Percentiles rank a stretch among this genome's conserved stretches.
Conservation (phyloP, 2,329 filamentous ascomycete genomes). For the Westerdykella aurantiaca region DNA sequence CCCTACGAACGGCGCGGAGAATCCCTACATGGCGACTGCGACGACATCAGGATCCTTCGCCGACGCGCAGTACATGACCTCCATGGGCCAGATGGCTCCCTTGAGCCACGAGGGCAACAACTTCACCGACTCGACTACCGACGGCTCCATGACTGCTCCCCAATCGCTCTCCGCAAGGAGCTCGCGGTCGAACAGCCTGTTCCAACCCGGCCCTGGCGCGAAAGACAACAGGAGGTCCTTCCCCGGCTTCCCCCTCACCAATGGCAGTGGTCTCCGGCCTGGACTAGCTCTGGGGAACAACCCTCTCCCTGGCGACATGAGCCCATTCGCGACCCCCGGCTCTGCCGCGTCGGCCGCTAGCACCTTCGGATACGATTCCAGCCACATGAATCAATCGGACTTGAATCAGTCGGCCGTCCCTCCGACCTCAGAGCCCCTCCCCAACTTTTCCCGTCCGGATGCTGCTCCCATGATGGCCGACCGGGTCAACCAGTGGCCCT, state of each 20-base stretch:
- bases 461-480: too few relatives aligned
- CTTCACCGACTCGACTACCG: too few relatives aligned
- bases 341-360: neutral
- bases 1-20: conserved; percentile 29
- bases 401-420: too few relatives aligned
- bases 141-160: conserved; percentile 26
- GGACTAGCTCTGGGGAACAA: conserved; percentile 1
- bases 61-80: conserved; percentile 9
- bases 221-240: conserved; percentile 29
- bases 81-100: neutral
- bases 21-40: conserved; percentile 33
- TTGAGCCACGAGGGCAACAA: neutral
- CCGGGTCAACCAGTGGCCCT: too few relatives aligned
- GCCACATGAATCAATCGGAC: too few relatives aligned
- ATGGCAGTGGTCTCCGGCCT: conserved; percentile 5
- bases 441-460: too few relatives aligned
- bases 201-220: conserved; percentile 36
- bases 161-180: conserved; percentile 44
- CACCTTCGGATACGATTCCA: neutral
- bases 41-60: conserved; percentile 30
- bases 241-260: too few relatives aligned
- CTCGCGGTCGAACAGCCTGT: conserved; percentile 47
- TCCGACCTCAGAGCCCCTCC: too few relatives aligned
- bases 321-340: too few relatives aligned
- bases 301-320: too few relatives aligned